Base-by-base conservation (phyloP, 768 basidiomycete species). In the Russula vinacea region DNA sequence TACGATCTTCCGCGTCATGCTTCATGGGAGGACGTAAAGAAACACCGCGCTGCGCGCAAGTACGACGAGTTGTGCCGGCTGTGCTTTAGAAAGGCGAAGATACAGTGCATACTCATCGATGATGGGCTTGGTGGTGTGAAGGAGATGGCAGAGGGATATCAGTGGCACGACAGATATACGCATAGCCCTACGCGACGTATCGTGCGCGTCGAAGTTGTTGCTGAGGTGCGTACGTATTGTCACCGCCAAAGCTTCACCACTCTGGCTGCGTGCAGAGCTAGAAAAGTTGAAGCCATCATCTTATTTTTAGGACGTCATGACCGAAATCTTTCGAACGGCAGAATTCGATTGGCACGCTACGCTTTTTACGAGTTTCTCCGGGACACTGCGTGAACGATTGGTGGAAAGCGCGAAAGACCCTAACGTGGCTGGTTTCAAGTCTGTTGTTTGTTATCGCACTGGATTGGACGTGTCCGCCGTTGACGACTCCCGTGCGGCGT, bases 391-490 rank as follows among this genome's bases (percentile, higher is more conserved):
- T 17, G 68, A 71, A 8, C 71, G 66, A 9, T 75, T 90, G 54
- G 69, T 56, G 0, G 62, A 72, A 0, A 70, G 71, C 59, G 84
- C 83, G 2, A 60, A 44, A 5, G 79, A 87, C 62, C 69, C 74
- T 0, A 74, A 78, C 37, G 86, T 90, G 11, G 88, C 76, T 1
- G 84, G 81, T 1, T 89, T 90, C 80, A 92, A 92, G 72, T 89
- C 88, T 11, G 80, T 90, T 50, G 79, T 84, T 1, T 89, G 89
- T 73, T 92, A 92, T 71, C 83, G 90, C 54, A 88, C 89, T 0
- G 90, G 90, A 2, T 76, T 92, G 51, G 78, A 84, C 19, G 78
- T 92, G 32, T 70, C 74, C 3, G 64, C 74, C 0, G 65, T 68
- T 2, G 65, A 61, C 13, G 72, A 74, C n/a, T 26, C 76, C 75